These are phyloP conservation scores for Cercophora sp. DNA, from an alignment of 495 filamentous ascomycete species.

Conservation along the genomic window DNA sequence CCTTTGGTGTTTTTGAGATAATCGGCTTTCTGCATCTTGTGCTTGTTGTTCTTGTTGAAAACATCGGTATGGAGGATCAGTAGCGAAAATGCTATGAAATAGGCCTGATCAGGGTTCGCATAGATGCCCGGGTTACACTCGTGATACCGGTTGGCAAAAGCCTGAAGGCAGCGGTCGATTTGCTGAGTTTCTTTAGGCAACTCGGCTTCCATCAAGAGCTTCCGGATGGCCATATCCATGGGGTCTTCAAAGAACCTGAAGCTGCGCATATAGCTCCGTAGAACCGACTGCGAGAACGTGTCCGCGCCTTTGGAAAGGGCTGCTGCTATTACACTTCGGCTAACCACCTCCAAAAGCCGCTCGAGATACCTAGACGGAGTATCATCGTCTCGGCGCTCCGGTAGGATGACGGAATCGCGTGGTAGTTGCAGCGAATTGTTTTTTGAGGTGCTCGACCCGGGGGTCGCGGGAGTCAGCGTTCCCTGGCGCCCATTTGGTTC, in stretches of 20 bases:
- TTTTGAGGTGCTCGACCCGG: slow-evolving; percentile 62
- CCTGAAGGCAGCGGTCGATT: slow-evolving; percentile 89
- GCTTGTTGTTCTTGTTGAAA: slow-evolving; percentile 99
- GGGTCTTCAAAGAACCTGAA: slow-evolving; percentile 95
- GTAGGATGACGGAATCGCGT: slow-evolving; percentile 60
- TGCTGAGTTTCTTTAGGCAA: slow-evolving; percentile 97
- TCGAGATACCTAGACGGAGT: slow-evolving; percentile 85
- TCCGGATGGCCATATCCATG: slow-evolving; percentile 94
- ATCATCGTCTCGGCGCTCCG: slow-evolving; percentile 80
- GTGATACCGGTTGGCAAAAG: slow-evolving; percentile 93
- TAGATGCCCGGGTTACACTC: slow-evolving; percentile 99
- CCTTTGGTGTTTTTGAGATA: slow-evolving; percentile 92
- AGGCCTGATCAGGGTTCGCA: slow-evolving; percentile 85
- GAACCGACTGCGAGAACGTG: slow-evolving; percentile 71
- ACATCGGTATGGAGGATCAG: slow-evolving; percentile 95
- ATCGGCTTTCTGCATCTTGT: slow-evolving; percentile 95
- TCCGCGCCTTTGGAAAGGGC: slow-evolving; percentile 80
- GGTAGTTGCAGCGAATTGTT: slow-evolving; percentile 66
- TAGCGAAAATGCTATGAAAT: slow-evolving; percentile 95
- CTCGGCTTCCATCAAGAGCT: slow-evolving; percentile 94
- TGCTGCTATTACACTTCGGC: slow-evolving; percentile 72
- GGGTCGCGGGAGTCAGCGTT: slow-evolving; percentile 60
- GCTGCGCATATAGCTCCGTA: slow-evolving; percentile 90
- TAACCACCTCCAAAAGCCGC: slow-evolving; percentile 73
- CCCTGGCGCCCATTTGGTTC: slow-evolving; percentile 50